phyloP scores from a whole-genome alignment of 2,329 filamentous ascomycete genomes.

The Celoporthe dispersa region DNA sequence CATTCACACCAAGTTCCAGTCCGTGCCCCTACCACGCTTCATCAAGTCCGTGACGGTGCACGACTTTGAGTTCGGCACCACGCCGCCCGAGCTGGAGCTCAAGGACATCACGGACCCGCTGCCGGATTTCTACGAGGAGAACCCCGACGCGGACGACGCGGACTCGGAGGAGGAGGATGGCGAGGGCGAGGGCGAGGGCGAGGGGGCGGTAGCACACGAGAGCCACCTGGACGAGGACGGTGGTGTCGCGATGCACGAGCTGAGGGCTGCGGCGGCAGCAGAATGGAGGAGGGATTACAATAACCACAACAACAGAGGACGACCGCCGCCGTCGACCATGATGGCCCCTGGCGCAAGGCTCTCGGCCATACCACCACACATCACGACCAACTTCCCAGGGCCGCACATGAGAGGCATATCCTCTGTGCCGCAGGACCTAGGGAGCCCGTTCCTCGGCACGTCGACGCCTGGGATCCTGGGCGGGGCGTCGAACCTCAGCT shows the following conservation, averaged over 20 bases:
- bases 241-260: conserved; percentile 40
- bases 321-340: not conserved
- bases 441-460: conserved; percentile 62
- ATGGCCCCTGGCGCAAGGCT: conserved; percentile 21
- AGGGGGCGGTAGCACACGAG: conserved; percentile 44
- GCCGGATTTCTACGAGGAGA: conserved; percentile 93
- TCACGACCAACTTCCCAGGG: conserved; percentile 39
- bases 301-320: conserved; percentile 27
- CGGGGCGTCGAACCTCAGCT: conserved; percentile 77
- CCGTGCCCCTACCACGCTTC: conserved; percentile 88
- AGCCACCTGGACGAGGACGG: conserved; percentile 33
- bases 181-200: conserved; percentile 42
- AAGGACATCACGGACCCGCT: conserved; percentile 97
- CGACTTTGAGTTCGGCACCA: conserved; percentile 87
- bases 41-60: conserved; percentile 96
- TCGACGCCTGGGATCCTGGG: conserved; percentile 69
- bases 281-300: conserved; percentile 28
- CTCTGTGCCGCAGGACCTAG: conserved; percentile 47
- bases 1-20: conserved; percentile 94
- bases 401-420: conserved; percentile 20
- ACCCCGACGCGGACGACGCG: conserved; percentile 65
- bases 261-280: conserved; percentile 33
- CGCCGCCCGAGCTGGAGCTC: conserved; percentile 83
- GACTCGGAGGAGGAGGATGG: conserved; percentile 52
- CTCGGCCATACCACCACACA: conserved; percentile 43